phyloP scores from a whole-genome alignment of 148 eudicot species.

The Agrostemma githago region DNA sequence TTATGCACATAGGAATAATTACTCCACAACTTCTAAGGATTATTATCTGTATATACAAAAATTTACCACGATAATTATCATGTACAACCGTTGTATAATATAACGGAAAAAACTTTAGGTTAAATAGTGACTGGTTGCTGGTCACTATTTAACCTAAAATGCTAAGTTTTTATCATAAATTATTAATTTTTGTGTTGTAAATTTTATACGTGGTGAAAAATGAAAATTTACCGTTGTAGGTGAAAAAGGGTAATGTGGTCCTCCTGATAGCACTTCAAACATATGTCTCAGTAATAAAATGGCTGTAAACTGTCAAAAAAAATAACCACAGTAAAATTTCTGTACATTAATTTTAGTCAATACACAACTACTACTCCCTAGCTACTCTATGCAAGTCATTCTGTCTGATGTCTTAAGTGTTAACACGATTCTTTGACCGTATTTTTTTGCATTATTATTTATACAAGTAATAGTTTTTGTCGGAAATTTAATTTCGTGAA shows the following conservation, averaged over 20 bases:
- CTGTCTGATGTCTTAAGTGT: no score
- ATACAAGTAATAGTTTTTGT: no score
- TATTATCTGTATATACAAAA: conserved; percentile 42
- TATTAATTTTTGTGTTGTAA: no score
- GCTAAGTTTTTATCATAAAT: no score
- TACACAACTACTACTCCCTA: neutral
- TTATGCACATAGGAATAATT: conserved; percentile 65
- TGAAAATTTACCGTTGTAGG: conserved; percentile 50
- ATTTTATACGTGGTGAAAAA: neutral
- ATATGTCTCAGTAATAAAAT: conserved; percentile 57
- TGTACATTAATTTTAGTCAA: neutral
- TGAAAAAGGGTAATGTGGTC: conserved; percentile 60
- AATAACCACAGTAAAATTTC: conserved; percentile 5
- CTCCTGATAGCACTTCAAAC: conserved; percentile 40
- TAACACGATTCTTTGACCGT: no score
- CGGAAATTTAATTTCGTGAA: no score
- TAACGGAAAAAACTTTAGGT: no score
- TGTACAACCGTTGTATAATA: no score
- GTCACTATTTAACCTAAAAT: no score
- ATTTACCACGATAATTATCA: neutral
- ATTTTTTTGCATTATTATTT: no score
- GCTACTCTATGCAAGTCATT: no score
- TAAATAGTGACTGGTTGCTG: no score
- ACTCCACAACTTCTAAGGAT: conserved; percentile 55
- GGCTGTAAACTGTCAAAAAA: conserved; percentile 48